Base-by-base conservation (phyloP, 2,329 filamentous ascomycete genomes). In the Apiospora arundinis region DNA sequence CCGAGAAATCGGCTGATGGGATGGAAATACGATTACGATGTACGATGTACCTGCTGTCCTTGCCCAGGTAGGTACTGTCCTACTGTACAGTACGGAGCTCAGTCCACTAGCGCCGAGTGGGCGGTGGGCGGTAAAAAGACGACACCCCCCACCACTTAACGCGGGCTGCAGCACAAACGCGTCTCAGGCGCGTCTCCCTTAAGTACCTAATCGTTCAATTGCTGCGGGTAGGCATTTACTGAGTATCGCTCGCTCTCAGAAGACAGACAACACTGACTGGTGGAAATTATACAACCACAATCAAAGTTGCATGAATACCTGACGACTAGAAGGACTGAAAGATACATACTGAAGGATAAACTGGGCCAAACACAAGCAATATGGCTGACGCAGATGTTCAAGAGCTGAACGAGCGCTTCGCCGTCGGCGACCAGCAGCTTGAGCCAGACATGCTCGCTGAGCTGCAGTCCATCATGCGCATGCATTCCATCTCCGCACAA, bases 391-490 rank as follows among this genome's bases (percentile, higher is more conserved):
- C 80, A 66, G 80, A 77, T 3, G 71, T 81, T 16, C 78, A 79
- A 69, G 83, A 86, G 75, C 76, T 87, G 70, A 85, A 85, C 73
- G 81, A 84, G 75, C 81, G 78, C 85, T 84, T 95, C 90, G 82
- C 86, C 82, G 72, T 84, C 77, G 78, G 86, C 81, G 78, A 86
- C 81, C 78, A 88, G 84, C 83, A 88, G 48, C 86, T 98, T 7
- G 90, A 94, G 73, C 85, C 91, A 74, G 95, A 98, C 81, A 89
- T 98, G 71, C 85, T 94, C 74, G 85, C 88, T 69, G 95, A 98
- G 83, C 86, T 99, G 75, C 89, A 92, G 79, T 97, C 94, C 72
- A 97, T 97, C 80, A 89, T 96, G 84, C 91, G 92, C 70, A 87
- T 98, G 72, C 94, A 98, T 83, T 91, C 90, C 67, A 88, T 98